Evolutionary conservation across 2,329 filamentous ascomycete species (phyloP), one percentile per base, ranked within the genome.

Genomic region (Hymenoscyphus infarciens): DNA sequence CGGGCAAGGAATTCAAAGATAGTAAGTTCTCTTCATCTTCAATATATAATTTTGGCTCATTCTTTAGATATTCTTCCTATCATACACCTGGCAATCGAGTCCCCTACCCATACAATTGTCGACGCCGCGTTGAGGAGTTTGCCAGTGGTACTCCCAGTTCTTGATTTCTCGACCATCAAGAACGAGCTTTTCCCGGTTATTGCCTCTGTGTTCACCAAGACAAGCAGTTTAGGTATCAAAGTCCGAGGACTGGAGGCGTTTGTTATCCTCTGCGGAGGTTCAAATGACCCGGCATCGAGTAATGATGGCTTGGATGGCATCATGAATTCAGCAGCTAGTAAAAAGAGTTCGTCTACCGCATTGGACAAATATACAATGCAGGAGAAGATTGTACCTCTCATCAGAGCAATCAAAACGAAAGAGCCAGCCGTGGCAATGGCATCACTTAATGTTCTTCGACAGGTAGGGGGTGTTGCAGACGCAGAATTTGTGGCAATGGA

Each of bases 281-380:
- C 83, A 5, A 76, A 80, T 19, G 81, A 83, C 63, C 74, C 77
- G 35, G 77, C 77, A 1, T 75, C 77, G 1, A 78, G 79, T 49
- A 79, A 84, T 56, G 91, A 95, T 73, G 93, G 91, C 4, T 81
- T 97, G 2, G 88, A 91, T 67, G 92, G 92, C 0, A 80, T 93
- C 73, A 71, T 78, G 52, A 76, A 83, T 67, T 74, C 79, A 59
- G 79, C 83, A 33, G 70, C 67, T 62, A 72, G 71, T 57, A 85
- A 83, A 71, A 82, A 84, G 63, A 84, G 83, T 3, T 89, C 85
- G 0, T 89, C 89, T 0, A 92, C 87, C 1, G 93, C 94, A 2
- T 80, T 99, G 31, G 95, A 99, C 78, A 98, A 98, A 75, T 98
- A 95, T 73, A 98, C 95, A 0, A 94, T 99, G 78, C 95, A 99